Evolutionary conservation across 2,329 filamentous ascomycete genomes (phyloP).

Genomic region (Pezicula radicicola): DNA sequence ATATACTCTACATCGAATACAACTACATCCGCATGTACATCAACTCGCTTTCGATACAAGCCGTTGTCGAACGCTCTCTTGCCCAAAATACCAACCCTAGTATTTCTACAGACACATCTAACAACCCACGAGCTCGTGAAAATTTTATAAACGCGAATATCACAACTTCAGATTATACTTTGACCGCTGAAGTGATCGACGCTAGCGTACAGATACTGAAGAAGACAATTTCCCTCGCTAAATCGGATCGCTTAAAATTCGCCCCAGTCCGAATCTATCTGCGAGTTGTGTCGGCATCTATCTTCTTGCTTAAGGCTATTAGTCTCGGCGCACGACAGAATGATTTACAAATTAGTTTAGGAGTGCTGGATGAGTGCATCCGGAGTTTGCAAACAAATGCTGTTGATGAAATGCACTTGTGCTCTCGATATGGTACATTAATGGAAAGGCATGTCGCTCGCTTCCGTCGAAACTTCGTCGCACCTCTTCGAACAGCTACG

Average conservation of each 20-base stretch:
- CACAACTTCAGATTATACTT: slow-evolving; percentile 48
- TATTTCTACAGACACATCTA: no score
- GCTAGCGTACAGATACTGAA: slow-evolving; percentile 48
- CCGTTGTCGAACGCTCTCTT: slow-evolving; percentile 51
- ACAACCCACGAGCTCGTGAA: neutral
- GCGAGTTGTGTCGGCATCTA: slow-evolving; percentile 50
- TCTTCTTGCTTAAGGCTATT: slow-evolving; percentile 34
- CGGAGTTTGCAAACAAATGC: slow-evolving; percentile 2
- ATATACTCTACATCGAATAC: slow-evolving; percentile 46
- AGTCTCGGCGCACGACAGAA: slow-evolving; percentile 5
- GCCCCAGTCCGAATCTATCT: slow-evolving; percentile 51
- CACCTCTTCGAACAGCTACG: neutral
- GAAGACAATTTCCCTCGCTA: slow-evolving; percentile 44
- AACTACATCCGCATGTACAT: slow-evolving; percentile 39
- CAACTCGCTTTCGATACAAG: slow-evolving; percentile 51
- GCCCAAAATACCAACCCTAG: slow-evolving; percentile 22
- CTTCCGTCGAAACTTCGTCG: neutral
- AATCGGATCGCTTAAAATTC: slow-evolving; percentile 43
- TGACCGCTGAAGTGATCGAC: slow-evolving; percentile 53
- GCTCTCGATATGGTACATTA: slow-evolving; percentile 6
- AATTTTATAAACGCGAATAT: slow-evolving; percentile 34
- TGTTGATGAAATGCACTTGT: slow-evolving; percentile 11
- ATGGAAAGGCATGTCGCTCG: slow-evolving; percentile 6
- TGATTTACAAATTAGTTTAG: slow-evolving; percentile 5
- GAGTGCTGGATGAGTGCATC: slow-evolving; percentile 5